Evolutionary conservation across 192 early-diverging fungal genomes (phyloP).

Genomic region (Coemansia sp.): DNA sequence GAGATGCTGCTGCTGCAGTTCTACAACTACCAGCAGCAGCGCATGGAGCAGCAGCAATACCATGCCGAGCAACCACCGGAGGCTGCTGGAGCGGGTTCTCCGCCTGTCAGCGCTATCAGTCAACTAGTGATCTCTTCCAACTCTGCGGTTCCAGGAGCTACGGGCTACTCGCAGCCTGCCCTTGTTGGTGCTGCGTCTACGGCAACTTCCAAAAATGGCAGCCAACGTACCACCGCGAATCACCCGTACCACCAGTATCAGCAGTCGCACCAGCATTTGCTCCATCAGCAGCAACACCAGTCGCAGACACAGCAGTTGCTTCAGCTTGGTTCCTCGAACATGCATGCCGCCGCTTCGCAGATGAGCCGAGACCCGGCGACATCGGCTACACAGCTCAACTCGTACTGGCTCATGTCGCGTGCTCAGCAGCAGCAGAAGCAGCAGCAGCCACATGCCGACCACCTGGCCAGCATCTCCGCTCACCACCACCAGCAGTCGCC

Average conservation of each 20-base stretch:
- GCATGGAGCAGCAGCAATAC: conserved; percentile 11
- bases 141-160: conserved; percentile 5
- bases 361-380: conserved; percentile 14
- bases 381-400: conserved; percentile 20
- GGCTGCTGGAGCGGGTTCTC: conserved; percentile 2
- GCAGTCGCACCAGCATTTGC: not conserved
- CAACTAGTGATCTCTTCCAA: conserved; percentile 20
- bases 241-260: conserved; percentile 12
- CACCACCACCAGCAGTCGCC: conserved; percentile 23
- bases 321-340: conserved; percentile 17
- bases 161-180: not conserved
- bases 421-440: conserved; percentile 31
- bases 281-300: conserved; percentile 9
- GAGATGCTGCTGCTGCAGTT: no score
- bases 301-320: conserved; percentile 7
- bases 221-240: not conserved
- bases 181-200: not conserved
- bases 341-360: conserved; percentile 26
- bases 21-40: conserved; percentile 23
- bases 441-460: conserved; percentile 13
- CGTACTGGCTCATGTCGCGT: conserved; percentile 38
- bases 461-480: not conserved
- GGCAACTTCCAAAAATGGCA: not conserved
- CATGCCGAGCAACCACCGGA: conserved; percentile 12
- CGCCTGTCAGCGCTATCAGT: conserved; percentile 13